Evolutionary conservation across 2,329 filamentous ascomycete genomes (phyloP), one percentile per base, ranked within the genome.

Genomic region (Iodosphaeria phyllophila): DNA sequence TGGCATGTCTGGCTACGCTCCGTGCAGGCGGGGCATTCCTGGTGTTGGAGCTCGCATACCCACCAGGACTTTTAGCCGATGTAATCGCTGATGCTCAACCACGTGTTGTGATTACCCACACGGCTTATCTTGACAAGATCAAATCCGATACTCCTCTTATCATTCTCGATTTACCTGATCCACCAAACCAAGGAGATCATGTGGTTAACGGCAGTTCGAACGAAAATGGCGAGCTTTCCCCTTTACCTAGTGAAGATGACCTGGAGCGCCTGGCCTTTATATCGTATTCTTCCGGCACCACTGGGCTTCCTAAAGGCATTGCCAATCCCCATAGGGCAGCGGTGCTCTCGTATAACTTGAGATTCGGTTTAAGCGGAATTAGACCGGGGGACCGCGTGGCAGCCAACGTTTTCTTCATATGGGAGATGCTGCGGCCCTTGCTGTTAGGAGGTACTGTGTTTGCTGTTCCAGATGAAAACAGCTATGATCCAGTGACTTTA

Each of bases 321-420:
- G 74, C 74, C 27, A 84, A 84, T 42, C 72, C 76, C 3, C 77
- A 84, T 44, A 59, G 66, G 38, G 77, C 77, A 10, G 59, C 77
- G 1, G 71, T 84, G 2, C 60, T 65, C 15, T 84, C 77, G 5
- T 84, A 84, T 42, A 57, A 79, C 36, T 47, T 80, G 33, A 58
- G 78, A 44, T 84, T 84, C 39, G 56, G 52, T 7, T 46, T 84
- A 24, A 74, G 69, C 34, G 72, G 84, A 42, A 53, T 80, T 3
- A 49, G 60, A 11, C 72, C 71, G 0, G 76, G 76, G 10, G 78
- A 83, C 36, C 65, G 78, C 5, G 76, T 84, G 8, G 78, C 78
- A n/a, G 84, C 77, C 51, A 86, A 84, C 54, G 78, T 84, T 30
- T 86, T 84, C 47, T 86, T 86, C 42, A 61, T 84, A 23, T 86